These are phyloP conservation scores for Astrocystis sublimbata DNA, from an alignment of 495 filamentous ascomycete genomes.

Conservation along the genomic window DNA sequence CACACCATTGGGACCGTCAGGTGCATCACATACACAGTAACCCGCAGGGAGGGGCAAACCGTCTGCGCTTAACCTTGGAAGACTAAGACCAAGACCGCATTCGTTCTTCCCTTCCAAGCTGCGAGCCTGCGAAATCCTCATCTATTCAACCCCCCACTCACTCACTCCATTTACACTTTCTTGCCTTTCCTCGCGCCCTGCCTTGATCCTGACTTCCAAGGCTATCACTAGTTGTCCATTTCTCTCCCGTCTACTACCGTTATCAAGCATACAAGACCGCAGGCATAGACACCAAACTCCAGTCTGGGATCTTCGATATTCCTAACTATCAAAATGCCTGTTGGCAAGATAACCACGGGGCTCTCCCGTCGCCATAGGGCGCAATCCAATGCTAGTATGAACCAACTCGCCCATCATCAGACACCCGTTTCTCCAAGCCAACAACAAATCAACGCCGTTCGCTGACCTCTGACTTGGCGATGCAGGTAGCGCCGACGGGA, in stretches of 20 bases:
- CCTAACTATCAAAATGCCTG: constrained; percentile 28
- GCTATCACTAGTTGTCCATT: background rate
- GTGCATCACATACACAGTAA: background rate
- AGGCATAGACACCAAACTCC: background rate
- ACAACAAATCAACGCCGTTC: background rate
- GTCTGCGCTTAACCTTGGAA: too few relatives aligned
- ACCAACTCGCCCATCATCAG: background rate
- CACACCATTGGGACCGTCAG: background rate
- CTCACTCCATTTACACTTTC: background rate
- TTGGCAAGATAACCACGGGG: constrained; percentile 29
- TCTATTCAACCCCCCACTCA: background rate
- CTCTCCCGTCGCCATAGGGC: constrained; percentile 32
- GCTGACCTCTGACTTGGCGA: background rate
- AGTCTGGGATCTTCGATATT: background rate
- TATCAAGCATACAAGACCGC: too few relatives aligned
- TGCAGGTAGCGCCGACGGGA: constrained; percentile 49
- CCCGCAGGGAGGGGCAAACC: constrained; percentile 10
- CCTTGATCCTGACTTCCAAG: background rate
- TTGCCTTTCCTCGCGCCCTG: background rate
- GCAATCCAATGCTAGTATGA: constrained; percentile 36
- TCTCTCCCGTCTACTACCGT: background rate
- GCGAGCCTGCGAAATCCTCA: background rate
- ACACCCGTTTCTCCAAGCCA: too few relatives aligned
- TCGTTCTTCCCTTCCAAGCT: background rate
- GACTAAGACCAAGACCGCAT: too few relatives aligned